Evolutionary conservation across 805 yeast genomes (phyloP).

Genomic region (Candida incommunis): DNA sequence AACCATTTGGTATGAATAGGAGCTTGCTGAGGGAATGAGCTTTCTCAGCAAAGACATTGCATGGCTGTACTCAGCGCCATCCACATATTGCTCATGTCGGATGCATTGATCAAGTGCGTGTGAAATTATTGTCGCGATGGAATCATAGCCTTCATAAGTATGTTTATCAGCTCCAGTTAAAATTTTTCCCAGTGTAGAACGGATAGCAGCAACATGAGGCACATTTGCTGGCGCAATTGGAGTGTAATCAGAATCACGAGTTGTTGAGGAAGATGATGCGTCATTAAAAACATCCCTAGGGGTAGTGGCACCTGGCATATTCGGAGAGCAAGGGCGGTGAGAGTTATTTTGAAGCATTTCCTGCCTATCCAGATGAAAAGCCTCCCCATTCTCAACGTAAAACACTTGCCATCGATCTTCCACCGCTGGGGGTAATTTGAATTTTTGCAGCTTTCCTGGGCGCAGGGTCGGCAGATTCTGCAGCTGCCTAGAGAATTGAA

Average conservation of each 20-base stretch:
- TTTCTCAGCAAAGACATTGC: neutral
- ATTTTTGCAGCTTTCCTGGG: conserved; percentile 9
- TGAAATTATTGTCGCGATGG: neutral
- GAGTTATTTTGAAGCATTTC: conserved; percentile 4
- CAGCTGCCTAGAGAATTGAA: conserved; percentile 21
- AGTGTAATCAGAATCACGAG: neutral
- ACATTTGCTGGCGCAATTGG: neutral
- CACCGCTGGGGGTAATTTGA: conserved; percentile 4
- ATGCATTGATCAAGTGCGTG: neutral
- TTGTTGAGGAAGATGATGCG: too few species aligned
- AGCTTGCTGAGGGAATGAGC: neutral
- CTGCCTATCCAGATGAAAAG: conserved; percentile 6
- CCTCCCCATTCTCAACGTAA: conserved; percentile 7
- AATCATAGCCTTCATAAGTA: neutral
- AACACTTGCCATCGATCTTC: conserved; percentile 12
- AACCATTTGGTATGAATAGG: neutral
- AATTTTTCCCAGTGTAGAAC: neutral
- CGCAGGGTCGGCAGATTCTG: conserved; percentile 8
- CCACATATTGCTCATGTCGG: neutral
- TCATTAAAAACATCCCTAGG: neutral
- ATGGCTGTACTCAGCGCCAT: neutral
- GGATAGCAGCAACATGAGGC: neutral
- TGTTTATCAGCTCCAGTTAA: neutral
- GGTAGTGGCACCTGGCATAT: neutral
- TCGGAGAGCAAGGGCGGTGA: neutral